Conservation (phyloP, 2,329 filamentous ascomycete species). For the Neonectria punicea region DNA sequence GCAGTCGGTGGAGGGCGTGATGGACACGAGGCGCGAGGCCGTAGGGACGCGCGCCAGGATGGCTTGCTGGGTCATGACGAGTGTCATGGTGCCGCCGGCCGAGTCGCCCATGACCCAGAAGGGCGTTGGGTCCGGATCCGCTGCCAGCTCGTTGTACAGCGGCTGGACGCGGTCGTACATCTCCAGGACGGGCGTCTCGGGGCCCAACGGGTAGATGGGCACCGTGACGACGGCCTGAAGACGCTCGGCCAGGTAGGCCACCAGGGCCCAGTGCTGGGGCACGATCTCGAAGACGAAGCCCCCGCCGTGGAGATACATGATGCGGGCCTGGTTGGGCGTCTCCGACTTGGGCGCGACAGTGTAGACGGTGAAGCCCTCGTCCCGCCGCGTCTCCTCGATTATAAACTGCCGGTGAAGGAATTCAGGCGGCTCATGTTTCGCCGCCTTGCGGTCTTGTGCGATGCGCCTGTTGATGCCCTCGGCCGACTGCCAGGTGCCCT, state of each 20-base stretch:
- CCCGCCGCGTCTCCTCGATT: conserved; percentile 39
- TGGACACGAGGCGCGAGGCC: conserved; percentile 42
- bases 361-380: conserved; percentile 38
- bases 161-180: conserved; percentile 48
- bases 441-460: conserved; percentile 35
- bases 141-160: conserved; percentile 46
- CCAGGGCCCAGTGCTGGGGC: conserved; percentile 43
- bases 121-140: conserved; percentile 41
- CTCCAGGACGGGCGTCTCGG: conserved; percentile 44
- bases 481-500: conserved; percentile 40
- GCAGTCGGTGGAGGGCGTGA: conserved; percentile 46
- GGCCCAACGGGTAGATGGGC: conserved; percentile 47
- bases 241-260: conserved; percentile 41
- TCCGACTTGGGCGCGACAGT: conserved; percentile 47
- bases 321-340: conserved; percentile 40
- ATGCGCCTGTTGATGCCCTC: conserved; percentile 41
- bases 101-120: conserved; percentile 47
- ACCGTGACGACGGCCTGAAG: conserved; percentile 47
- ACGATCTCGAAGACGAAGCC: conserved; percentile 45
- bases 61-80: conserved; percentile 46
- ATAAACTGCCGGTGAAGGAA: conserved; percentile 40
- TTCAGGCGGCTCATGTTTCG: conserved; percentile 34
- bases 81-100: conserved; percentile 45
- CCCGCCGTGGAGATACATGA: conserved; percentile 48
- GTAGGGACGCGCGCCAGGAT: conserved; percentile 37